These are phyloP conservation scores for Teratosphaeria viscida DNA, from an alignment of 2,329 filamentous ascomycete genomes.

Conservation along the genomic window DNA sequence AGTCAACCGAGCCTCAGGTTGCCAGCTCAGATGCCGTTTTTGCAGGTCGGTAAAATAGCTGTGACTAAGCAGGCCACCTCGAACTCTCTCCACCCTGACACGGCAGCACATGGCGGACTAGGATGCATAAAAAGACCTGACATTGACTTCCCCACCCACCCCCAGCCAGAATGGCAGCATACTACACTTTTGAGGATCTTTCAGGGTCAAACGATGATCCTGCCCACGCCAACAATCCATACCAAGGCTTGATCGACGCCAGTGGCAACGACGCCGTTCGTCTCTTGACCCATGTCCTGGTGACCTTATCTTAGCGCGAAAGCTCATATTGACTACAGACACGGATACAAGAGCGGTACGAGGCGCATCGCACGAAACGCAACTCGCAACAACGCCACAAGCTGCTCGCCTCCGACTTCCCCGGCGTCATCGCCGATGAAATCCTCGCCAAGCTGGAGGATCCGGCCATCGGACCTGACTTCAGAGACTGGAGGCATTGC, in stretches of 20 bases:
- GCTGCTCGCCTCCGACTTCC: conserved; percentile 58
- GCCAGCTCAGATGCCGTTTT: background rate
- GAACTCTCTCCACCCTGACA: background rate
- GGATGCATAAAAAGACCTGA: background rate
- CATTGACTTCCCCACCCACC: background rate
- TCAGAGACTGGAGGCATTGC: conserved; percentile 66
- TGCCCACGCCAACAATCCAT: conserved; percentile 54
- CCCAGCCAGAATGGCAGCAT: conserved; percentile 19
- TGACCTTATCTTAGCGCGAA: too few species aligned
- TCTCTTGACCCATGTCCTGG: background rate
- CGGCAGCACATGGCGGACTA: background rate
- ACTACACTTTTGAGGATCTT: conserved; percentile 27
- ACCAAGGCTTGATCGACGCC: conserved; percentile 59
- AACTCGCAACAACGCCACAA: conserved; percentile 67
- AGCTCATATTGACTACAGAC: conserved; percentile 32
- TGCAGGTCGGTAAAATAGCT: too few species aligned
- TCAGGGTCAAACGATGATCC: conserved; percentile 14
- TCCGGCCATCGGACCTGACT: conserved; percentile 54
- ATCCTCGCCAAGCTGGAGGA: conserved; percentile 61
- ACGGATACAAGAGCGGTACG: conserved; percentile 62
- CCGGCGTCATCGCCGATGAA: conserved; percentile 64
- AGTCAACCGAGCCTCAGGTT: background rate
- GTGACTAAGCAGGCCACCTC: background rate
- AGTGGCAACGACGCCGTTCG: conserved; percentile 58
- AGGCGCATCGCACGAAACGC: conserved; percentile 60